Base-by-base conservation (phyloP, 148 eudicot genomes). In the Diospyros lotus region DNA sequence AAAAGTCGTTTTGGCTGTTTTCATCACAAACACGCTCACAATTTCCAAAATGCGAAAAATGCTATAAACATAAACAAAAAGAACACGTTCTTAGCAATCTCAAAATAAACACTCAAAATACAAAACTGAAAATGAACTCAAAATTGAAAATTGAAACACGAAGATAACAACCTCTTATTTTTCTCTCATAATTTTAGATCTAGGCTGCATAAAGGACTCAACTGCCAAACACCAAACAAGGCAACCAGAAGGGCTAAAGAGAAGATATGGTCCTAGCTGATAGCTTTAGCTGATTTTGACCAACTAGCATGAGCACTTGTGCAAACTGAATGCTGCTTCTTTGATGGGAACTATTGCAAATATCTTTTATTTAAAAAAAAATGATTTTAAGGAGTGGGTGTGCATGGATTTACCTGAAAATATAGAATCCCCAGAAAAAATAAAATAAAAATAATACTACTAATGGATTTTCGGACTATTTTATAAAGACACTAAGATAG, bases 281-380 rank as follows among this genome's bases (percentile, higher is more conserved):
- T 65, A 17, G 41, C 54, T 43, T 44, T 65, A 71, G 39, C 52
- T 71, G 50, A 56, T 40, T 55, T 71, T 38, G 72, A 51, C 52
- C 28, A 15, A 38, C 64, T 10, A 17, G 14, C 48, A 56, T 3
- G 53, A 44, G 66, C 11, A 42, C 17, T 44, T 11, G 17, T 59
- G 41, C 9, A 59, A 2, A 45, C 64, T 28, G 55, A 59, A 72
- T 72, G 9, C 43, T 17, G 43, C 18, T 18, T 44, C 5, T 72
- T 9, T 17, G 74, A 53, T 43, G 68, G 28, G 15, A 38, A 64
- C 2, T 11, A 38, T 42, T 64, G n/a, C 4, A 2, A 4, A n/a
- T 13, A 6, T 56, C 9, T 13, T 56, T 48, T 67, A 3, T 15
- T 48, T 67, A 2, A 6, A 14, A 46, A 66, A 67, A 15, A n/a